Evolutionary conservation across 108 stramenopile species (phyloP), one percentile per base, ranked within the genome.

Genomic region (Conticribra weissflogii): DNA sequence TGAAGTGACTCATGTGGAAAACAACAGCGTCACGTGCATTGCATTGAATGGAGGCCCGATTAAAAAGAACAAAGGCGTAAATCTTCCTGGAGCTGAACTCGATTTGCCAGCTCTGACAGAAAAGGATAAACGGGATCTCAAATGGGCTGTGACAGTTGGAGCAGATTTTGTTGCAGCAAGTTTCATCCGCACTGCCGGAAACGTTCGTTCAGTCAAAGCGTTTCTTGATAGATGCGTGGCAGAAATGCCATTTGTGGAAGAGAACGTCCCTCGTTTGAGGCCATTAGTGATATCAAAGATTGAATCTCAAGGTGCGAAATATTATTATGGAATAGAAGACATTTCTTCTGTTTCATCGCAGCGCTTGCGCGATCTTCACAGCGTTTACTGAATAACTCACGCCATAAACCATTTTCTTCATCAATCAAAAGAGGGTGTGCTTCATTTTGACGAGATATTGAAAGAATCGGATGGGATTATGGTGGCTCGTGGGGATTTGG

Each of bases 121-220:
- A 3, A 96, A 96, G 60, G 95, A 96, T 71, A 88, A 88, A 62
- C 78, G 79, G 17, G 95, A 96, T 74, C 71, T 96, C 29, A 69
- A 72, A 49, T 95, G 86, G 84, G 85, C 84, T 14, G 85, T 88
- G 56, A 50, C 79, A 53, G 73, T 81, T 49, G 87, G 85, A 9
- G 86, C 92, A 2, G 96, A 97, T 66, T 95, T 84, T 71, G 91
- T 97, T 23, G 93, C 93, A 15, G 94, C 94, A 1, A 88, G 87
- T 36, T 97, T 97, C 34, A 92, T 97, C 51, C 87, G 94, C 7
- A 93, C 86, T 31, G 89, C 82, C 18, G 78, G 70, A 44, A 89
- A 95, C 64, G 91, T 95, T 29, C 85, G 91, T 33, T 79, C 84
- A 2, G 86, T 89, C 17, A 76, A 78, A 57, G 88, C 85, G 3